Percentiles rank a stretch among this genome's conserved stretches.
Evolutionary conservation across 78 protist species (phyloP).

Genomic region (Polysphondylium violaceum): DNA sequence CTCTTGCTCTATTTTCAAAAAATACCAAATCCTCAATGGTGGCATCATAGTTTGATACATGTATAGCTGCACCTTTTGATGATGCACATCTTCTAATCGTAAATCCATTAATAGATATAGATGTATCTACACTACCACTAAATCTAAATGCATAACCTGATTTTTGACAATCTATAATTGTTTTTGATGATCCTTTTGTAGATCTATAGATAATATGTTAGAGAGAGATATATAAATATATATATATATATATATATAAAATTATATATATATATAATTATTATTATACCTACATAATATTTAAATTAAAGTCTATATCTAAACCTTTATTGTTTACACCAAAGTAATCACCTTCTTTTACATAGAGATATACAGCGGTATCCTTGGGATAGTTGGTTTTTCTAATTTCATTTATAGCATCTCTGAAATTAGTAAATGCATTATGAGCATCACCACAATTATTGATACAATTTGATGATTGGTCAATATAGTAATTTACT

Average conservation of each 20-base stretch:
- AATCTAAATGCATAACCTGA: not conserved
- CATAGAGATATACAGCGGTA: too few relatives aligned
- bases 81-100: not conserved
- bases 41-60: not conserved
- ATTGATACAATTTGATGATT: too few relatives aligned
- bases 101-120: not conserved
- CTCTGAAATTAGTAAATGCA: too few relatives aligned
- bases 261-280: too few relatives aligned
- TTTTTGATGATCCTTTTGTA: not conserved
- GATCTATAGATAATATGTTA: too few relatives aligned
- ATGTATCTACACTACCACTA: not conserved
- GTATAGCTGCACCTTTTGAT: not conserved
- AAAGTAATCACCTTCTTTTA: not conserved
- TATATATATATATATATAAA: not conserved
- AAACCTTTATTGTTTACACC: not conserved
- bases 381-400: too few relatives aligned
- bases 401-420: too few relatives aligned
- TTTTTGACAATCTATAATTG: not conserved
- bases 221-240: too few relatives aligned
- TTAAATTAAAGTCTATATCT: not conserved
- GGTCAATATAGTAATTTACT: too few relatives aligned
- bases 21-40: not conserved
- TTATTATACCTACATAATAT: too few relatives aligned
- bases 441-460: too few relatives aligned
- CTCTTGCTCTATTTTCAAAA: not conserved